Evolutionary conservation across 2,329 filamentous ascomycete genomes (phyloP).

Genomic region (Talaromyces sp.): DNA sequence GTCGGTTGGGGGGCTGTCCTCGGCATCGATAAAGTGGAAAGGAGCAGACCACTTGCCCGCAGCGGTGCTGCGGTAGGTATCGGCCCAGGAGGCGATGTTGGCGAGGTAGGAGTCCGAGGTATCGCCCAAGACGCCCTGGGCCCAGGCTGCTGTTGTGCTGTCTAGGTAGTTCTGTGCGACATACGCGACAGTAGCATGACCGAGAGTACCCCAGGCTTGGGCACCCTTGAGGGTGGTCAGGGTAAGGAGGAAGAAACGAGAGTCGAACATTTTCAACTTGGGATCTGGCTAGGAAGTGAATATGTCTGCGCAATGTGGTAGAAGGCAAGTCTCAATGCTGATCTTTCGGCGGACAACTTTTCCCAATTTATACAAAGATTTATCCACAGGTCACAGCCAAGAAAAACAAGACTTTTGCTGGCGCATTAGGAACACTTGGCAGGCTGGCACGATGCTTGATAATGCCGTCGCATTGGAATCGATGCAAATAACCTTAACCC

Average conservation of each 20-base stretch:
- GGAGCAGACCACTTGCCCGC: slow-evolving; percentile 47
- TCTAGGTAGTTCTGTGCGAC: slow-evolving; percentile 51
- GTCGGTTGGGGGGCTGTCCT: slow-evolving; percentile 45
- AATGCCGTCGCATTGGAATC: slow-evolving; percentile 6
- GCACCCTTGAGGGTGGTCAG: slow-evolving; percentile 17
- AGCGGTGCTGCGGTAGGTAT: slow-evolving; percentile 48
- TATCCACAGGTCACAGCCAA: neutral
- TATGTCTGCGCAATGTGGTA: neutral
- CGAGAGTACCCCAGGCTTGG: slow-evolving; percentile 52
- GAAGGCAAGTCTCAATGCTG: neutral
- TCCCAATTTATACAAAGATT: neutral
- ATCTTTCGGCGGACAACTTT: neutral
- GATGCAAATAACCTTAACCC: neutral
- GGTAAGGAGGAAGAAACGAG: neutral
- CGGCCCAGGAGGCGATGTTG: slow-evolving; percentile 54
- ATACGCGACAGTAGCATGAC: slow-evolving; percentile 55
- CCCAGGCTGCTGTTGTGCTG: slow-evolving; percentile 43
- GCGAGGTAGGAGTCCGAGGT: slow-evolving; percentile 48
- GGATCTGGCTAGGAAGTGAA: neutral
- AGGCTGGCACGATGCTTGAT: slow-evolving; percentile 1
- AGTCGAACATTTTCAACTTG: neutral
- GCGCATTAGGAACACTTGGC: neutral
- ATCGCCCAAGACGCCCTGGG: slow-evolving; percentile 44
- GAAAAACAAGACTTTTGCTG: neutral
- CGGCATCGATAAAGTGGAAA: slow-evolving; percentile 53